A percentile compares a stretch with the other conserved stretches of the same genome.
Conservation (phyloP, 2,329 filamentous ascomycete species). For the Diaporthe capsici region DNA sequence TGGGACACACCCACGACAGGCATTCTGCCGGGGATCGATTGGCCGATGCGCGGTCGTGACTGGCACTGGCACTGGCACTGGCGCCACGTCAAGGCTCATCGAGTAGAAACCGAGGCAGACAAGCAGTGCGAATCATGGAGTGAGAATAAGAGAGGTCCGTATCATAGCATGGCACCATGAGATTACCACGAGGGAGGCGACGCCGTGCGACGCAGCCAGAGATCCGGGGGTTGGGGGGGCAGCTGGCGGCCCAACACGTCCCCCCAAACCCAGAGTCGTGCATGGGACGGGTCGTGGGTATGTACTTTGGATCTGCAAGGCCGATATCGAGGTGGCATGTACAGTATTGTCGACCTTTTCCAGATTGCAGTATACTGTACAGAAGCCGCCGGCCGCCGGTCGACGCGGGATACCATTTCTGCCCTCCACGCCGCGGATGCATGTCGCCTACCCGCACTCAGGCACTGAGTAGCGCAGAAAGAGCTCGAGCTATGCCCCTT, state of each 20-base stretch:
- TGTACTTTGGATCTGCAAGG: slow-evolving; percentile 27
- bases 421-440: slow-evolving; percentile 23
- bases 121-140: slow-evolving; percentile 43
- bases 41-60: slow-evolving; percentile 47
- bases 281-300: slow-evolving; percentile 10
- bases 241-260: slow-evolving; percentile 36
- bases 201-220: slow-evolving; percentile 28
- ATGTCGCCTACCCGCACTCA: slow-evolving; percentile 31
- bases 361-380: neutral
- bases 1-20: slow-evolving; percentile 53
- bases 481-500: slow-evolving; percentile 6
- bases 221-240: slow-evolving; percentile 24
- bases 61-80: slow-evolving; percentile 46
- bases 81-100: slow-evolving; percentile 55
- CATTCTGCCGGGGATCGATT: slow-evolving; percentile 52
- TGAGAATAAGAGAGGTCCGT: slow-evolving; percentile 23
- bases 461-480: slow-evolving; percentile 31
- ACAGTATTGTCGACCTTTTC: slow-evolving; percentile 4
- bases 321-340: slow-evolving; percentile 12
- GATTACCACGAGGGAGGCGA: slow-evolving; percentile 23
- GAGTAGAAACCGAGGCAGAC: slow-evolving; percentile 42
- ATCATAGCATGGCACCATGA: slow-evolving; percentile 8
- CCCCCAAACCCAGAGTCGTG: slow-evolving; percentile 13
- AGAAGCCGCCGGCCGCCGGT: slow-evolving; percentile 23
- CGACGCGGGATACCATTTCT: slow-evolving; percentile 30